Evolutionary conservation across 2,329 filamentous ascomycete genomes (phyloP), one percentile per base, ranked within the genome.

Genomic region (Colletotrichum falcatum): DNA sequence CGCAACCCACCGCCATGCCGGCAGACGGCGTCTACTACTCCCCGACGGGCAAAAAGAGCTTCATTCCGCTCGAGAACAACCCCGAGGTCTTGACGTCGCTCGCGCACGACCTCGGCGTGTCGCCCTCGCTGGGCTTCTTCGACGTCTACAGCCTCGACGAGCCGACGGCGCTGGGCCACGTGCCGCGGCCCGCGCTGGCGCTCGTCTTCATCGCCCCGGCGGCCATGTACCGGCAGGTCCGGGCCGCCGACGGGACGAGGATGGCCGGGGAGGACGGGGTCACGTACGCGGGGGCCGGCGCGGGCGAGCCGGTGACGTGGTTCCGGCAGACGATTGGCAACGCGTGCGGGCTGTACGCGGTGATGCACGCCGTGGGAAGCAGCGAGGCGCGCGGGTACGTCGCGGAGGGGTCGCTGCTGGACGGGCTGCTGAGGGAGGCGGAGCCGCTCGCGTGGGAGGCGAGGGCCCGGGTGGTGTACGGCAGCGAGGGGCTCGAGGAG

Each of bases 241-340:
- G 80, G 61, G 73, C 72, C 33, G 73, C 66, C 35, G 68, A 71
- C 39, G 69, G 63, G 14, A 65, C 63, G n/a, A 63, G 26, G 48
- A 33, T 66, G 70, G 72, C 61, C 6, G 70, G 73, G 16, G 63
- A 70, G n/a, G 62, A 77, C 6, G 73, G 76, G 12, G 44, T 78
- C 37, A 78, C 78, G 1, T 83, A 83, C 72, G 68, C 77, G 42
- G 60, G 68, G 1, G 72, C 74, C 9, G 80, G 80, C 2, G 74
- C 76, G 6, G 78, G 81, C 0, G 92, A 95, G 75, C 88, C 92
- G 8, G 89, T 95, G 0, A 83, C 93, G 23, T 97, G 93, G 93
- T 96, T 94, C 82, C 91, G 91, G 77, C 94, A 97, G 80, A 96
- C 92, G 0, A 96, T 97, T 75, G 88, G 90, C 68, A 91, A 96